These are phyloP conservation scores for Nyssa sinensis DNA, from an alignment of 148 eudicot species.

Conservation along the genomic window DNA sequence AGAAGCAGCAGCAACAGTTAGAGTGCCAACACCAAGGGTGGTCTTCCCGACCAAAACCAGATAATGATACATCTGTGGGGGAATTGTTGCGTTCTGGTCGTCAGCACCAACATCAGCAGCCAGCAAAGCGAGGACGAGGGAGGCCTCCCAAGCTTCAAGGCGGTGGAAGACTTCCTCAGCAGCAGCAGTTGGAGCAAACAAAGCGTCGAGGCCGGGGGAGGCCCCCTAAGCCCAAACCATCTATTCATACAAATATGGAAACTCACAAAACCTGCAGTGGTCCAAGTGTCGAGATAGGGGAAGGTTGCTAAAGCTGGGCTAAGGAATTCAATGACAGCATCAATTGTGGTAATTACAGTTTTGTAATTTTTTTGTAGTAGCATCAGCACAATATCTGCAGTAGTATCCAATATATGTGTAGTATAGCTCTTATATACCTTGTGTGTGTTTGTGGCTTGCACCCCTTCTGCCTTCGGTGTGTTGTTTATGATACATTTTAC, in stretches of 20 bases:
- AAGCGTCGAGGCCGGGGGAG: slow-evolving; percentile 4
- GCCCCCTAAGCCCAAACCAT: neutral
- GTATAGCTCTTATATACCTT: no score
- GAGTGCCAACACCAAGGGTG: no score
- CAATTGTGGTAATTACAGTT: slow-evolving; percentile 1
- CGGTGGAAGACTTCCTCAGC: slow-evolving; percentile 10
- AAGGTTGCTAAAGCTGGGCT: slow-evolving; percentile 18
- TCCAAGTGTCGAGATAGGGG: slow-evolving; percentile 3
- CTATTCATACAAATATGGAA: neutral
- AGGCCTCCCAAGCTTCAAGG: neutral
- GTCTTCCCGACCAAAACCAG: no score
- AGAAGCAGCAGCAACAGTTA: neutral
- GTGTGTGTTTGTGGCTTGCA: no score
- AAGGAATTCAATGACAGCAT: neutral
- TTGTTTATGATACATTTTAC: no score
- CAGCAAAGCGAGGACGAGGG: no score
- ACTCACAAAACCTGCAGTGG: slow-evolving; percentile 2
- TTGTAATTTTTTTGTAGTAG: neutral
- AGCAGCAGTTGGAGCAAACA: slow-evolving; percentile 3
- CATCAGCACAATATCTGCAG: neutral
- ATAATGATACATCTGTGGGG: no score
- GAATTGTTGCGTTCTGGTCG: no score
- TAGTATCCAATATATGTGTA: neutral
- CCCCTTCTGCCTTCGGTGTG: no score
- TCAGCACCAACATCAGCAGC: neutral